phyloP scores from a whole-genome alignment of 352 stramenopile genomes.

The Hyaloperonospora brassicae region DNA sequence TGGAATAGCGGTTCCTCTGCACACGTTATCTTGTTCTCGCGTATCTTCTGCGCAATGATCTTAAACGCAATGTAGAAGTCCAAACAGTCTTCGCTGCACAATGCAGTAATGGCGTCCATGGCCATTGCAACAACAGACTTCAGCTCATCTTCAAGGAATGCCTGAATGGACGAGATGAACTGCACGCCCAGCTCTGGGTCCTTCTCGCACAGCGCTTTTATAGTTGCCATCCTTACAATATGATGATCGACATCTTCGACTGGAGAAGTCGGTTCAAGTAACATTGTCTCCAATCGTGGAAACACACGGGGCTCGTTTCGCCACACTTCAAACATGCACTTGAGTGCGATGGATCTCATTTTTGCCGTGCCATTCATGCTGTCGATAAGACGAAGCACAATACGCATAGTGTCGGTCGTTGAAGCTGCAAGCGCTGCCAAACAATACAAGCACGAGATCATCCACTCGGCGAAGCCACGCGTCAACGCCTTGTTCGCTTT shows the following conservation, averaged over 20 bases:
- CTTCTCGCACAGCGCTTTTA: conserved; percentile 53
- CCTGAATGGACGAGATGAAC: conserved; percentile 57
- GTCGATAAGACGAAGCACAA: conserved; percentile 62
- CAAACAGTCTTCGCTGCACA: conserved; percentile 57
- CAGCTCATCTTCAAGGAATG: conserved; percentile 40
- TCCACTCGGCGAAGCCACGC: conserved; percentile 22
- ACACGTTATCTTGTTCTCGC: conserved; percentile 54
- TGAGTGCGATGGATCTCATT: conserved; percentile 41
- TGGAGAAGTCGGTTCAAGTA: conserved; percentile 28
- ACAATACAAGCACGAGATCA: conserved; percentile 40
- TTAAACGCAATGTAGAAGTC: conserved; percentile 75
- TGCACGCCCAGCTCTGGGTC: conserved; percentile 60
- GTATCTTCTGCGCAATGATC: conserved; percentile 59
- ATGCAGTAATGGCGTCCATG: conserved; percentile 43
- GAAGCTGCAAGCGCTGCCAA: conserved; percentile 37
- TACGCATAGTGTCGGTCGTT: conserved; percentile 69
- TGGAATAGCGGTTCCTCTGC: conserved; percentile 41
- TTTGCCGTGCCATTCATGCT: conserved; percentile 31
- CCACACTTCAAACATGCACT: conserved; percentile 56
- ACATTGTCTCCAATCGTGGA: conserved; percentile 42
- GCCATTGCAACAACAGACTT: conserved; percentile 56
- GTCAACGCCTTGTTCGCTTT: conserved; percentile 3
- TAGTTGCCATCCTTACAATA: conserved; percentile 49
- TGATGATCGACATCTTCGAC: conserved; percentile 30
- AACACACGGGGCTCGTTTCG: conserved; percentile 59